Conservation (phyloP, 768 basidiomycete species). For the Pleurotus ostreatus region DNA sequence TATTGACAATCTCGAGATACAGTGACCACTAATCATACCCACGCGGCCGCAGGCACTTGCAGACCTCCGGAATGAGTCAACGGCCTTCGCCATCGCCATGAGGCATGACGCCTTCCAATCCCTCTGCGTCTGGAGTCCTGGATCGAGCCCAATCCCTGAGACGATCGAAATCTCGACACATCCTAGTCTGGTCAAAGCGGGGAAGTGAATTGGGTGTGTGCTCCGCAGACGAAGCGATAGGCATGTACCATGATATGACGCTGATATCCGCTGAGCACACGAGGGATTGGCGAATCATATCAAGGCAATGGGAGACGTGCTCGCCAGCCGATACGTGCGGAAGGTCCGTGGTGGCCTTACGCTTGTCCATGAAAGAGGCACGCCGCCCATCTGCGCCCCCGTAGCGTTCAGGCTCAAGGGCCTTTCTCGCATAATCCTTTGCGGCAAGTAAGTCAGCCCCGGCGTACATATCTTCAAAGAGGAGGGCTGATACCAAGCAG, state of each 20-base stretch:
- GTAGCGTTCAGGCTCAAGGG: conserved; percentile 13
- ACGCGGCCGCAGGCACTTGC: too few species aligned
- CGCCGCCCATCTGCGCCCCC: conserved; percentile 6
- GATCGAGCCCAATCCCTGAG: conserved; percentile 16
- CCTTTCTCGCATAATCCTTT: conserved; percentile 16
- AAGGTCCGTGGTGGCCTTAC: conserved; percentile 1
- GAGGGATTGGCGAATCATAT: conserved; percentile 17
- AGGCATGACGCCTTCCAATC: conserved; percentile 3
- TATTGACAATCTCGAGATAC: too few species aligned
- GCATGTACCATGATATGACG: conserved; percentile 15
- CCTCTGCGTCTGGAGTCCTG: not conserved
- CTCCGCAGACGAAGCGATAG: not conserved
- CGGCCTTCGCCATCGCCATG: not conserved
- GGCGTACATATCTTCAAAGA: not conserved
- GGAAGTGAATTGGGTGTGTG: not conserved
- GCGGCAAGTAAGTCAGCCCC: too few species aligned
- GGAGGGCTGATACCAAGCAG: conserved; percentile 16
- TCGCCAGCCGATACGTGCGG: conserved; percentile 7
- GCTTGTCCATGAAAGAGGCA: not conserved
- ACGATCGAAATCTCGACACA: conserved; percentile 17
- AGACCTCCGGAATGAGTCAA: too few species aligned
- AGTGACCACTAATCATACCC: too few species aligned
- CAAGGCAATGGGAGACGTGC: conserved; percentile 18
- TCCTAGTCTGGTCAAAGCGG: conserved; percentile 3
- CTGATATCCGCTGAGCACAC: conserved; percentile 18